Evolutionary conservation across 129 eudicot species (phyloP).

Genomic region (Sambucus nigra): DNA sequence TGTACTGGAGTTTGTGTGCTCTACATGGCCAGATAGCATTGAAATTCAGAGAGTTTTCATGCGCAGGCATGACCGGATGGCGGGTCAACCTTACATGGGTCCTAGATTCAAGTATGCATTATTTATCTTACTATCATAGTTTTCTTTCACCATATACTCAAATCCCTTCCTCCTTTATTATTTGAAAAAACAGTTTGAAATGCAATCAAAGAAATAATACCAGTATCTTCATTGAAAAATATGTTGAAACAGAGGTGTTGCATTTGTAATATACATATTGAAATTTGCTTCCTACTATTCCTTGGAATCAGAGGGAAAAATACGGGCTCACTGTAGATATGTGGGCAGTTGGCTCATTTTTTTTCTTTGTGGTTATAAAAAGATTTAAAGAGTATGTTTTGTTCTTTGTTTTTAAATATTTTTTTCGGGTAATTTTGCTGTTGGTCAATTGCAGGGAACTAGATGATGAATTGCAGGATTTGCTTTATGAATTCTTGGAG

Average conservation of each 20-base stretch:
- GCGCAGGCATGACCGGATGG: constrained; percentile 36
- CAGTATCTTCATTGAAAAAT: too few relatives aligned
- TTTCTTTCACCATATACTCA: background rate
- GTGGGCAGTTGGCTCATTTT: background rate
- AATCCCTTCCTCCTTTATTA: too few relatives aligned
- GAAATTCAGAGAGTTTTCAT: constrained; percentile 56
- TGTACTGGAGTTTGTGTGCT: constrained; percentile 71
- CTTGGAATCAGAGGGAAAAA: too few relatives aligned
- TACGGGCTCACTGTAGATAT: too few relatives aligned
- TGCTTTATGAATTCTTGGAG: constrained; percentile 66
- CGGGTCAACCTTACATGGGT: constrained; percentile 58
- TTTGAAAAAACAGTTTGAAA: too few relatives aligned
- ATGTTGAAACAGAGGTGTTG: too few relatives aligned
- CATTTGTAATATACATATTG: too few relatives aligned
- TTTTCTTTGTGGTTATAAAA: background rate
- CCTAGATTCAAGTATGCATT: constrained; percentile 62
- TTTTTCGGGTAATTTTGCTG: constrained; percentile 1
- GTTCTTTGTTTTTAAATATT: constrained; percentile 6
- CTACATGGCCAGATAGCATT: constrained; percentile 71
- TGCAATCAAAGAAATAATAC: too few relatives aligned
- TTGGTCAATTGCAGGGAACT: constrained; percentile 48
- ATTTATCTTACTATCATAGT: constrained; percentile 3
- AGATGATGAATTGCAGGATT: constrained; percentile 66
- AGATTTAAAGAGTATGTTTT: too few relatives aligned
- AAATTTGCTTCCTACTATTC: too few relatives aligned